These are phyloP conservation scores for Ormosia semicastrata DNA, from an alignment of 306 rosid species.

Conservation along the genomic window DNA sequence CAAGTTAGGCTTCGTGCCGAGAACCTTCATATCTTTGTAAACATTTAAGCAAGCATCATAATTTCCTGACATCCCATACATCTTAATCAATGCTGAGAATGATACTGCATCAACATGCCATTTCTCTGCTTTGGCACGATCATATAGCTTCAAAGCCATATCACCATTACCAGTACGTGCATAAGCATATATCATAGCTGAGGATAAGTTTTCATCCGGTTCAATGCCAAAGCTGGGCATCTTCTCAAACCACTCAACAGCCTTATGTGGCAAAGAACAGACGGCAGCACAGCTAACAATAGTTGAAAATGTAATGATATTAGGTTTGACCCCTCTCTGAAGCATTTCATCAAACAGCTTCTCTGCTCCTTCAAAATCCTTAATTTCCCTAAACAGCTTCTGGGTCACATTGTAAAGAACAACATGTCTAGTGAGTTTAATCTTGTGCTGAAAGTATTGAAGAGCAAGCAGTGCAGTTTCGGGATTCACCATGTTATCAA, in stretches of 20 bases:
- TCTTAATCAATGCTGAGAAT: conserved; percentile 72
- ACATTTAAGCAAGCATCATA: conserved; percentile 79
- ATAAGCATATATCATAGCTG: conserved; percentile 69
- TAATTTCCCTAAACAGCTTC: conserved; percentile 56
- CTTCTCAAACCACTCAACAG: conserved; percentile 84
- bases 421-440: conserved; percentile 39
- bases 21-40: conserved; percentile 82
- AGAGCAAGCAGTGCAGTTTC: conserved; percentile 56
- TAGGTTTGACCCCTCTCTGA: conserved; percentile 65
- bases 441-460: conserved; percentile 43
- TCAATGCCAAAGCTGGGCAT: conserved; percentile 61
- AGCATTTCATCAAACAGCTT: conserved; percentile 80
- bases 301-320: conserved; percentile 73
- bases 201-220: conserved; percentile 59
- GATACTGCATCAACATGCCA: conserved; percentile 62
- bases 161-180: conserved; percentile 71
- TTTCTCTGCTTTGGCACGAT: conserved; percentile 68
- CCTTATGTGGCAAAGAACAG: conserved; percentile 50
- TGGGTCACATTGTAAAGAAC: conserved; percentile 71
- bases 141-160: conserved; percentile 74
- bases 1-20: conserved; percentile 70
- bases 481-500: conserved; percentile 56
- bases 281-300: conserved; percentile 67
- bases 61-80: conserved; percentile 62
- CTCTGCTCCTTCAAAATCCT: conserved; percentile 67